Evolutionary conservation across 192 early-diverging fungal genomes (phyloP).

Genomic region (Funneliformis geosporum): DNA sequence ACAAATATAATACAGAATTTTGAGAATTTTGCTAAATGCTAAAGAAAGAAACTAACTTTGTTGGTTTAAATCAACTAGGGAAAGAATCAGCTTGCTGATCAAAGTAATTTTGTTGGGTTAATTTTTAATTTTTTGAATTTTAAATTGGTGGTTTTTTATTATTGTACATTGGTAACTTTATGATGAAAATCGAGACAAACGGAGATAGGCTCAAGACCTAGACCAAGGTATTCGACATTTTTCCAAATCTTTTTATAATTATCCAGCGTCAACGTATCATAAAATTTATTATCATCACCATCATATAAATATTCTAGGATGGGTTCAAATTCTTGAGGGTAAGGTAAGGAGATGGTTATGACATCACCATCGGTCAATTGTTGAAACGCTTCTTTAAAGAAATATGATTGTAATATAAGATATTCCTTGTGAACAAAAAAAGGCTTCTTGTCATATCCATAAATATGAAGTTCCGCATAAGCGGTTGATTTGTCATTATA

Average conservation of each 20-base stretch:
- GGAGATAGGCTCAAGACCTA: background rate
- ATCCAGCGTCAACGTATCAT: background rate
- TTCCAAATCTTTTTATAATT: conserved; percentile 19
- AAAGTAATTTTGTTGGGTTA: no score
- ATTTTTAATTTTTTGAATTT: no score
- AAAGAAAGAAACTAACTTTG: no score
- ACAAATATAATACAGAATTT: no score
- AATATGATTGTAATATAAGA: conserved; percentile 19
- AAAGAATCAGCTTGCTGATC: no score
- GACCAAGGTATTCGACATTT: conserved; percentile 17
- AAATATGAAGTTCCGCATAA: conserved; percentile 9
- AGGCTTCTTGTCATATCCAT: background rate
- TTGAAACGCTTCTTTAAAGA: conserved; percentile 3
- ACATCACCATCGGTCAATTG: background rate
- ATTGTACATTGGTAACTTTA: background rate
- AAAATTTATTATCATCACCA: conserved; percentile 16
- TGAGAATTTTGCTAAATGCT: no score
- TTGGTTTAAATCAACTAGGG: no score
- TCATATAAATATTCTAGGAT: conserved; percentile 25
- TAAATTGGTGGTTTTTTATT: no score
- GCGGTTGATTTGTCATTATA: background rate
- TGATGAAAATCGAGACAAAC: conserved; percentile 16
- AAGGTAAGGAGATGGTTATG: conserved; percentile 1
- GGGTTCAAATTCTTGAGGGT: conserved; percentile 3
- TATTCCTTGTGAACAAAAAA: conserved; percentile 22